Base-by-base conservation (phyloP, 1,139 yeast species). In the Taphrina deformans region DNA sequence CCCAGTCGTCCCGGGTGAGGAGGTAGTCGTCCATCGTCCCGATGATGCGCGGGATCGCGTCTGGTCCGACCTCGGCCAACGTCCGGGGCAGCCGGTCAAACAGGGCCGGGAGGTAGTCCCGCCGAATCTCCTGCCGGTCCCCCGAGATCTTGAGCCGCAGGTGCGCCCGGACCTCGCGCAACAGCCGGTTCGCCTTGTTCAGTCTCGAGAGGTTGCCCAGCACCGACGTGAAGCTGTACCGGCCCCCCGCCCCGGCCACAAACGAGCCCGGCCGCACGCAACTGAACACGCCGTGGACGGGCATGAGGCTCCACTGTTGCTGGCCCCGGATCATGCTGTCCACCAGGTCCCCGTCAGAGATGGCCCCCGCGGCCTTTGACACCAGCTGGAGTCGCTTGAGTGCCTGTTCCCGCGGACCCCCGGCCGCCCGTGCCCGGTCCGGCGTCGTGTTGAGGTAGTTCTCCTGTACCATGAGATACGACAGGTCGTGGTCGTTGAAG, bases 391-490 rank as follows among this genome's bases (percentile, higher is more conserved):
- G 76, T 71, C 86, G 90, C 27, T 82, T 79, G 58, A 69, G 45
- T 33, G 46, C 60, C 26, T 65, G 60, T 21, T 46, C 50, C 26
- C 63, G 62, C 12, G 63, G 66, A 10, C 50, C 48, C 16, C 65
- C 38, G 38, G 62, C 63, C 7, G 53, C 40, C 26, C 66, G 66
- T 16, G 78, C 69, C 23, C 66, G 62, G 52, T 74, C 73, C 14
- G 78, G 73, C 46, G 77, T 77, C 0, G 96, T 86, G 59, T 77
- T 78, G 60, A 90, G 75, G 74, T 95, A 95, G 76, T 95, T 95
- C 74, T 95, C 99, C 74, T 93, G 98, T 59, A 95, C 83, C 98
- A 95, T 93, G 69, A 93, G 80, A 1, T 99, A 99, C 0, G 96
- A 85, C 74, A 95, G 87, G 73, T 92, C 97, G 75, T 90, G 90